phyloP scores from a whole-genome alignment of 2,329 filamentous ascomycete species.

The Trichoderma afroharzianum region DNA sequence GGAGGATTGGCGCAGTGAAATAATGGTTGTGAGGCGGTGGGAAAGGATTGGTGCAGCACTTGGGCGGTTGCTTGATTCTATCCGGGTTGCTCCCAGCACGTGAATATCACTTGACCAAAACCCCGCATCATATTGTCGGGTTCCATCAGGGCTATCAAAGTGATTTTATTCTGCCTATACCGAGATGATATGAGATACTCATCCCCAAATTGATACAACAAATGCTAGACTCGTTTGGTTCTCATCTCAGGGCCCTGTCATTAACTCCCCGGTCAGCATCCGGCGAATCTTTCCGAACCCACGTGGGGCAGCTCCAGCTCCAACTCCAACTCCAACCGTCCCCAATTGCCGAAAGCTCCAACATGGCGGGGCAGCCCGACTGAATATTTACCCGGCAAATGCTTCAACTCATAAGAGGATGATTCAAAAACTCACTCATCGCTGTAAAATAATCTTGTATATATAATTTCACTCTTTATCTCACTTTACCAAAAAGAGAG shows the following conservation, averaged over 20 bases:
- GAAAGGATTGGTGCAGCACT: neutral
- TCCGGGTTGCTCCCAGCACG: neutral
- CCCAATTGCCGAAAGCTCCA: conserved; percentile 28
- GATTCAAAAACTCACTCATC: neutral
- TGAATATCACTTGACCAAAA: neutral
- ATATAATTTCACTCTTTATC: neutral
- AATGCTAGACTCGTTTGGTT: neutral
- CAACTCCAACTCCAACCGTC: conserved; percentile 30
- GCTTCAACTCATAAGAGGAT: neutral
- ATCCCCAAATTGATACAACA: neutral
- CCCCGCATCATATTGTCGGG: neutral
- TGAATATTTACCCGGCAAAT: neutral
- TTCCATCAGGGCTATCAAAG: neutral
- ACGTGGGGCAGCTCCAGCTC: conserved; percentile 15
- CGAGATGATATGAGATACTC: neutral
- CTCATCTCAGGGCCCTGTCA: neutral
- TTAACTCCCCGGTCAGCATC: conserved; percentile 9
- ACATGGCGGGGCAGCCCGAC: conserved; percentile 4
- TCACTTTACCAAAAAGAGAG: neutral
- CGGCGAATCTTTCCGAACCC: neutral
- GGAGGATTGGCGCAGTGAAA: neutral
- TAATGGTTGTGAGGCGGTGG: neutral
- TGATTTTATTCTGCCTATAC: neutral
- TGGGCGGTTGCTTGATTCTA: neutral
- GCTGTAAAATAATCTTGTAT: neutral